These are phyloP conservation scores for Monascus purpureus DNA, from an alignment of 495 filamentous ascomycete species.

Conservation along the genomic window DNA sequence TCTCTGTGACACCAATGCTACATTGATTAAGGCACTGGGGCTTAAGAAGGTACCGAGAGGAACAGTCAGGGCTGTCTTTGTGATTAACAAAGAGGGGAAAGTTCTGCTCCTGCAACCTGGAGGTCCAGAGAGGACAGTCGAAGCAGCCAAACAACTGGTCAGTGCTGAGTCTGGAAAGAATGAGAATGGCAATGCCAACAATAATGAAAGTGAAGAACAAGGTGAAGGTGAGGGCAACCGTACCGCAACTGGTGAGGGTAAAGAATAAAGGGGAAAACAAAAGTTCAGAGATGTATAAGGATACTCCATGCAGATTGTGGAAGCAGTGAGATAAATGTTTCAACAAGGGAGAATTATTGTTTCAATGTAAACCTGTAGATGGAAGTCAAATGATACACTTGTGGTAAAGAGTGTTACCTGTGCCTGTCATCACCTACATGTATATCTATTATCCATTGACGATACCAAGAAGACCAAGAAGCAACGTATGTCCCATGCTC, in stretches of 20 bases:
- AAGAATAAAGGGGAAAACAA: too few relatives aligned
- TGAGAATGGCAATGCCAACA: conserved; percentile 1
- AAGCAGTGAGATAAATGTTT: too few relatives aligned
- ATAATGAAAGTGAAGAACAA: not conserved
- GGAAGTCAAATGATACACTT: too few relatives aligned
- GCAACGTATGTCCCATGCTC: too few relatives aligned
- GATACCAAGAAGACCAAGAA: too few relatives aligned
- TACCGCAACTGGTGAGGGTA: not conserved
- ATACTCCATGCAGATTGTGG: too few relatives aligned
- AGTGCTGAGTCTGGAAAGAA: conserved; percentile 3
- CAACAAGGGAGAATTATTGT: too few relatives aligned
- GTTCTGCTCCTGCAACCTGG: conserved; percentile 26
- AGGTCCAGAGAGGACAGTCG: conserved; percentile 36
- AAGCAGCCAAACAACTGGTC: conserved; percentile 27
- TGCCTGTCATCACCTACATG: too few relatives aligned
- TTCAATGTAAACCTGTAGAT: too few relatives aligned
- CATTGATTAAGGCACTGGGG: conserved; percentile 61
- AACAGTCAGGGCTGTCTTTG: conserved; percentile 77
- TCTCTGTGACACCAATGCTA: conserved; percentile 63
- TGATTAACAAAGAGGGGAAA: conserved; percentile 55
- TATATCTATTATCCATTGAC: too few relatives aligned
- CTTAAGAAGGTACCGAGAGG: conserved; percentile 63
- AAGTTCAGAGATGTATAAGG: too few relatives aligned
- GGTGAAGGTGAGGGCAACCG: not conserved
- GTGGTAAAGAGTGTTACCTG: too few relatives aligned